Conservation (phyloP, 1,284 basidiomycete genomes). For the Ganoderma lucidum region DNA sequence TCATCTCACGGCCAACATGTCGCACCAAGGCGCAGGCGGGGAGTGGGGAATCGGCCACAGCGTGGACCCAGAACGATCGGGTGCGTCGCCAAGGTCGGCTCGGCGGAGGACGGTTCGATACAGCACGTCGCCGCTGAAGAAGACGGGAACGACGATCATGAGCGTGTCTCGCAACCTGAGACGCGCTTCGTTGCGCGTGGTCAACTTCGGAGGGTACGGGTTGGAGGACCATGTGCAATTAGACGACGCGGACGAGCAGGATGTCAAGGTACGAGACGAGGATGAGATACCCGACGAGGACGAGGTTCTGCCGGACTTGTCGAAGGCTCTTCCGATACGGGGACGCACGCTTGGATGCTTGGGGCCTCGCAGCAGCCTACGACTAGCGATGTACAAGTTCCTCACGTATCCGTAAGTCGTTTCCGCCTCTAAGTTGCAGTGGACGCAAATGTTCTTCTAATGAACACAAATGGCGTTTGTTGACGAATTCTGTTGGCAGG, state of each 20-base stretch:
- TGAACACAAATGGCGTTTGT: neutral
- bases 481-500: conserved; percentile 47
- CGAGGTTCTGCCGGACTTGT: conserved; percentile 54
- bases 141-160: conserved; percentile 63
- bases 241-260: conserved; percentile 53
- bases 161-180: conserved; percentile 67
- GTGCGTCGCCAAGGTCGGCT: conserved; percentile 42
- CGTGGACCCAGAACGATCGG: conserved; percentile 42
- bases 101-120: conserved; percentile 59
- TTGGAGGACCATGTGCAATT: conserved; percentile 66
- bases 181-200: conserved; percentile 84
- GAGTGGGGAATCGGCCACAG: conserved; percentile 41
- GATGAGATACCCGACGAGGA: conserved; percentile 41
- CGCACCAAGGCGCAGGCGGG: conserved; percentile 44
- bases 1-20: conserved; percentile 60
- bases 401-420: conserved; percentile 70
- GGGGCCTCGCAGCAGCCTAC: conserved; percentile 71
- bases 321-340: conserved; percentile 63
- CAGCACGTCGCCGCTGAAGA: conserved; percentile 57
- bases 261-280: conserved; percentile 37
- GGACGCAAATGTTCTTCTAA: neutral
- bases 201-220: conserved; percentile 77
- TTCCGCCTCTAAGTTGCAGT: neutral
- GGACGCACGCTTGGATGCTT: conserved; percentile 86
- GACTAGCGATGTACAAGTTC: conserved; percentile 70